These are phyloP conservation scores for Lentinula lateritia DNA, from an alignment of 768 basidiomycete genomes.

Conservation along the genomic window DNA sequence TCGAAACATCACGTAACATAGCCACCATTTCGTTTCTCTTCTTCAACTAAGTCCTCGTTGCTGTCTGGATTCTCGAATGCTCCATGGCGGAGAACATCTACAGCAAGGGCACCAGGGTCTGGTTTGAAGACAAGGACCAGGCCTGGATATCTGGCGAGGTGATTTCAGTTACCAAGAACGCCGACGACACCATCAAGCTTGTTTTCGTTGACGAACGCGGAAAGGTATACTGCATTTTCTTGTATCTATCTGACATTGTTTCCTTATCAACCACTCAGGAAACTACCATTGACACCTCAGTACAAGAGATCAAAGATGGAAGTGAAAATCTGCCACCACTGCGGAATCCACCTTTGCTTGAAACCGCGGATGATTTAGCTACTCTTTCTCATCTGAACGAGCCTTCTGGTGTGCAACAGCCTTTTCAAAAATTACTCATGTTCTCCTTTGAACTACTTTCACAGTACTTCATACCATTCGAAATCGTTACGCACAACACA, in stretches of 20 bases:
- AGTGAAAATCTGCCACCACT: slow-evolving; percentile 84
- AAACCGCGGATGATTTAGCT: slow-evolving; percentile 96
- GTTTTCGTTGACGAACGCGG: slow-evolving; percentile 87
- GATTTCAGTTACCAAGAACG: slow-evolving; percentile 51
- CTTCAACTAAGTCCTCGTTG: not conserved
- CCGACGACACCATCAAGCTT: slow-evolving; percentile 76
- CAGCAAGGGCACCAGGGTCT: slow-evolving; percentile 84
- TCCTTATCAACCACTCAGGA: slow-evolving; percentile 44
- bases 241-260: slow-evolving; percentile 9
- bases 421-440: slow-evolving; percentile 2
- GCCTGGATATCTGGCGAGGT: slow-evolving; percentile 94
- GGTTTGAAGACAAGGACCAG: slow-evolving; percentile 92
- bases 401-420: slow-evolving; percentile 68
- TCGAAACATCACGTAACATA: not conserved
- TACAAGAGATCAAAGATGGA: slow-evolving; percentile 74
- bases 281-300: slow-evolving; percentile 71
- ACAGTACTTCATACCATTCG: slow-evolving; percentile 94
- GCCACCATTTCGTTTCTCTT: not conserved
- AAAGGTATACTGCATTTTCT: slow-evolving; percentile 50
- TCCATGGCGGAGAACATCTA: slow-evolving; percentile 88
- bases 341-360: slow-evolving; percentile 92
- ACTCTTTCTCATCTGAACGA: slow-evolving; percentile 98
- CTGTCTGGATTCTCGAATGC: not conserved
- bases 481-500: slow-evolving; percentile 94
- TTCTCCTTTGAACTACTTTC: not conserved